Evolutionary conservation across 192 early-diverging fungal species (phyloP), one percentile per base, ranked within the genome.

Genomic region (Haplosporangium gracile): DNA sequence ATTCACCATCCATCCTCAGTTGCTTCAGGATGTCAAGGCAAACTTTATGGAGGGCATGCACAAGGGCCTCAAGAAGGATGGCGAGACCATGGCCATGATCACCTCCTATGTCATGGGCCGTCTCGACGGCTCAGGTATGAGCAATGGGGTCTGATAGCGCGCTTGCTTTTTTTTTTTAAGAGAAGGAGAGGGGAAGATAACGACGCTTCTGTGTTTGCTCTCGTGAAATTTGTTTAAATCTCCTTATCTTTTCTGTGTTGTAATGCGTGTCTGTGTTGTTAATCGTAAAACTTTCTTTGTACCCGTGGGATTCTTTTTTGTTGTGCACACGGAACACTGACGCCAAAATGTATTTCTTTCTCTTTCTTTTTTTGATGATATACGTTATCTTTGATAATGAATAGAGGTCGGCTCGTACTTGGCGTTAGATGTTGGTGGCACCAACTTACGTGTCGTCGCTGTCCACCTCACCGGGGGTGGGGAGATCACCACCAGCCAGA

Each of bases 381-480:
- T 18, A 10, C 16, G 39, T 39, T 39, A 36, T 57, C 55, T 57
- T 57, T 57, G 55, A 57, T 26, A 26, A 57, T 26, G n/a, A 69
- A 57, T 77, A 89, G 97, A 99, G 87, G 88, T 85, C 47, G 97
- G 97, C 60, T 90, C 93, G 39, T 97, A 92, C 83, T 90, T 99
- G 71, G 96, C 97, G n/a, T 91, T 99, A 71, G 97, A 99, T 78
- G 90, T 99, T 43, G 97, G 97, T 78, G 97, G 97, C 45, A 96
- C 96, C 78, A 99, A 99, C 89, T 92, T 99, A 77, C 94, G 97
- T 47, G 97, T 98, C 0, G 97, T 96, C 80, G 89, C 95, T 70
- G 95, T 99, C 10, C 91, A 91, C n/a, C 91, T 98, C 34, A 89
- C 93, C 78, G 97, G 97, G 60, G 88, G 91, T 71, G 95, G 96